Base-by-base conservation (phyloP, 2,329 filamentous ascomycete genomes). In the Rugonectria rugulosa region DNA sequence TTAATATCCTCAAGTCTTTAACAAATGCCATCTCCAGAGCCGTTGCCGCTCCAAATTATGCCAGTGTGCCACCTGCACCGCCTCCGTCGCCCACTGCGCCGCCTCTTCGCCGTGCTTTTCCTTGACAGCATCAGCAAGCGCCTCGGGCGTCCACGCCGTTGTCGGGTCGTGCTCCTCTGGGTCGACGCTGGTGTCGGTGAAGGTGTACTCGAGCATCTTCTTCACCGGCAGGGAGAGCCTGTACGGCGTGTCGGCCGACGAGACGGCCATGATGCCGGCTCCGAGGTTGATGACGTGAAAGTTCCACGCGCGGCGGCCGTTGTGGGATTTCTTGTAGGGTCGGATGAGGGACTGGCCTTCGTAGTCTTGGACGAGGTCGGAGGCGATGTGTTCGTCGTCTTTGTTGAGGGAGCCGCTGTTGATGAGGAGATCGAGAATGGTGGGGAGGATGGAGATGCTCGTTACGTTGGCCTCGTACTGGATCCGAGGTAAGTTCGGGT, bases 291-390 rank as follows among this genome's bases (percentile, higher is more conserved):
- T 63, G 34, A 73, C 64, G 8, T 67, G 69, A 43, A 72, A 73
- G 38, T 74, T 73, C 72, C 72, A 74, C 0, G 65, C 65, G 10
- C 65, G 60, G 9, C 65, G 60, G 19, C 66, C 70, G 29, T 68
- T 62, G 3, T 69, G 63, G 0, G 47, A 51, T 10, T 55, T 54
- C 17, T 62, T 63, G 1, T 70, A 62, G 0, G 66, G 63, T 1
- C 72, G 71, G 32, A 74, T 65, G 1, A 74, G 58, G 2, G 71
- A 73, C 32, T 73, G 70, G 12, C 72, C 72, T 38, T 74, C 71
- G 51, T 73, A 74, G 42, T 72, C 71, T 6, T 66, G 56, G 15
- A 66, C 56, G 3, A 74, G 57, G 20, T 72, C 69, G 1, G 49
- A 55, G 1, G 70, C 70, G 2, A 67, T 67, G 6, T 53, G 38